These are phyloP conservation scores for Neurospora sp. DNA, from an alignment of 2,329 filamentous ascomycete species.

Conservation along the genomic window DNA sequence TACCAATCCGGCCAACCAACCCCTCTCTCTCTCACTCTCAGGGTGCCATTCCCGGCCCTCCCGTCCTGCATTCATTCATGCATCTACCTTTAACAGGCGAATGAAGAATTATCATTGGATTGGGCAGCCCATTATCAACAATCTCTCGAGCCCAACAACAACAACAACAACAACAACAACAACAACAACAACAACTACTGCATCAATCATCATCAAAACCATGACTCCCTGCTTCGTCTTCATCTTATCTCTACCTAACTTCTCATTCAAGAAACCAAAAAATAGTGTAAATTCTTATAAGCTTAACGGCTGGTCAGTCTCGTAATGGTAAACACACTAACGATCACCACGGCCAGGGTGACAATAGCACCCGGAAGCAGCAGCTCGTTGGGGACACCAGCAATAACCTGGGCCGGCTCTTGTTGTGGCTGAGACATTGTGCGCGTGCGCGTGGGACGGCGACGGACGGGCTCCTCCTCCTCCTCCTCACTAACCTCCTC, in stretches of 20 bases:
- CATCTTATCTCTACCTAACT: background rate
- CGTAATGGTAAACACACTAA: constrained; percentile 84
- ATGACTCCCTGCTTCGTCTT: background rate
- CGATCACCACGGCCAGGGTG: constrained; percentile 87
- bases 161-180: background rate
- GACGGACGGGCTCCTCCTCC: constrained; percentile 35
- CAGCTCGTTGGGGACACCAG: constrained; percentile 88
- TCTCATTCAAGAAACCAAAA: background rate
- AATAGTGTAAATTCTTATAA: constrained; percentile 21
- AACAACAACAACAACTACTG: background rate
- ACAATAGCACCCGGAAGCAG: constrained; percentile 89
- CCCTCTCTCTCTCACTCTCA: background rate
- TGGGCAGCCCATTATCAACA: background rate
- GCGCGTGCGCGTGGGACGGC: constrained; percentile 27
- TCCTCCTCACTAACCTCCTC: constrained; percentile 22
- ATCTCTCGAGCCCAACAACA: background rate
- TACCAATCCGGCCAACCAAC: background rate
- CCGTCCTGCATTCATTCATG: background rate
- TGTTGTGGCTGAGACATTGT: constrained; percentile 20
- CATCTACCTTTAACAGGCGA: background rate
- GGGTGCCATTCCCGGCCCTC: background rate
- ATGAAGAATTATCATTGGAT: background rate
- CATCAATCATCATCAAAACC: background rate
- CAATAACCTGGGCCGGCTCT: constrained; percentile 61
- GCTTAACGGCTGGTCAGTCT: constrained; percentile 41